Evolutionary conservation across 2,329 filamentous ascomycete genomes (phyloP).

Genomic region (Tympanopsis confertula): DNA sequence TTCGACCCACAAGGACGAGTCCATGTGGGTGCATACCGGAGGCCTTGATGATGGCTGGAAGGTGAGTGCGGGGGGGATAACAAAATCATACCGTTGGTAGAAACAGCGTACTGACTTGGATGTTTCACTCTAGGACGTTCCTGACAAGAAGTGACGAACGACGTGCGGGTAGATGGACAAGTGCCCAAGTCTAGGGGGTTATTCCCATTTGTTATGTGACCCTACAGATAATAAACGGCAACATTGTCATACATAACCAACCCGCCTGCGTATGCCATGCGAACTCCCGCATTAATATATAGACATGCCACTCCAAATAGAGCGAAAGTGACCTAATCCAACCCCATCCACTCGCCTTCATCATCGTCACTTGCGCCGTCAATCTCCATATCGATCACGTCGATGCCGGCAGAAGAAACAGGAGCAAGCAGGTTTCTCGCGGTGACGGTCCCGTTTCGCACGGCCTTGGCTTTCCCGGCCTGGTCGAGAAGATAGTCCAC

Average conservation of each 20-base stretch:
- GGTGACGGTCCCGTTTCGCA: not conserved
- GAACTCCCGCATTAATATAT: no score
- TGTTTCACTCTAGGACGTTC: not conserved
- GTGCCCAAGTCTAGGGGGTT: no score
- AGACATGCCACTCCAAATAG: no score
- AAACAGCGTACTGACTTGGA: not conserved
- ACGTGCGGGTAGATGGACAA: no score
- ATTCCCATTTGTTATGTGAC: no score
- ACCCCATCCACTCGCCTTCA: not conserved
- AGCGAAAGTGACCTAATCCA: not conserved
- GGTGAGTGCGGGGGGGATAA: conserved; percentile 13
- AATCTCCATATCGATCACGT: not conserved
- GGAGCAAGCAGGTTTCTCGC: not conserved
- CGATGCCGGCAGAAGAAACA: not conserved
- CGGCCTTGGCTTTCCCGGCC: conserved; percentile 18
- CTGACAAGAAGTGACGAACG: not conserved
- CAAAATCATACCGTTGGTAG: conserved; percentile 1
- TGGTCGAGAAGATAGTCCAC: conserved; percentile 70
- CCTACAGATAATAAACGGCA: no score
- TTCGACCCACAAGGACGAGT: conserved; percentile 38
- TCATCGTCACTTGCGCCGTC: not conserved
- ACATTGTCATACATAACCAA: no score
- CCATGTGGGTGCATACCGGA: conserved; percentile 46
- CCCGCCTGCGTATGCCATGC: no score
- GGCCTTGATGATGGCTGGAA: conserved; percentile 60